Evolutionary conservation across 345 rosid genomes (phyloP).

Genomic region (Linum tenue): DNA sequence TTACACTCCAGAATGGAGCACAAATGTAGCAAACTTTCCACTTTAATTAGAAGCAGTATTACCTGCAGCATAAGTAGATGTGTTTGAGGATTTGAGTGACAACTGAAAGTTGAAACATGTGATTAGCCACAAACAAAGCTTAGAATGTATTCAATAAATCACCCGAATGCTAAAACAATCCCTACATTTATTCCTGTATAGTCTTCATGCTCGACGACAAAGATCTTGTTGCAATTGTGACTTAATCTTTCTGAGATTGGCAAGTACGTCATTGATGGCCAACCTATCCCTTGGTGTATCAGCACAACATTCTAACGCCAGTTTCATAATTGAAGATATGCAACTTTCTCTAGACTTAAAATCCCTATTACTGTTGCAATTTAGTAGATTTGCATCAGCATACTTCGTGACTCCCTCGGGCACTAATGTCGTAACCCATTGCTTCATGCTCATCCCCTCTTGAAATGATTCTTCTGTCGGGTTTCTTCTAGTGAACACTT

Average conservation of each 20-base stretch:
- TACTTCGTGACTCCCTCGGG: background rate
- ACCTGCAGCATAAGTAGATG: no score
- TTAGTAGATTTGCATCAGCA: constrained; percentile 8
- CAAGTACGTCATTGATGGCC: background rate
- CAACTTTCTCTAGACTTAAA: background rate
- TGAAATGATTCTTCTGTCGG: constrained; percentile 14
- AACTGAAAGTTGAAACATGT: no score
- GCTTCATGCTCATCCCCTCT: constrained; percentile 7
- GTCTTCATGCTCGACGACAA: no score
- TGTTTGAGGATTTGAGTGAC: no score
- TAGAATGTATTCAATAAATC: no score
- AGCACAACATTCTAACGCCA: constrained; percentile 11
- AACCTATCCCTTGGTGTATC: constrained; percentile 12
- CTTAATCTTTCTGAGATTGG: constrained; percentile 5
- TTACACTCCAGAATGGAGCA: no score
- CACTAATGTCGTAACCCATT: background rate
- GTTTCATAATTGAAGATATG: background rate
- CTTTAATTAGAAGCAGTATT: no score
- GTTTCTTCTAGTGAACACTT: constrained; percentile 7
- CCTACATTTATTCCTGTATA: no score
- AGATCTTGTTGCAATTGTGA: no score
- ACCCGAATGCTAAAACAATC: no score
- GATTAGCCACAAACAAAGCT: no score
- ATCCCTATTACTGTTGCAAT: background rate
- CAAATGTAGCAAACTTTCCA: no score